These are phyloP conservation scores for Mortierella sp. DNA, from an alignment of 371 early-diverging fungal species.

Conservation along the genomic window DNA sequence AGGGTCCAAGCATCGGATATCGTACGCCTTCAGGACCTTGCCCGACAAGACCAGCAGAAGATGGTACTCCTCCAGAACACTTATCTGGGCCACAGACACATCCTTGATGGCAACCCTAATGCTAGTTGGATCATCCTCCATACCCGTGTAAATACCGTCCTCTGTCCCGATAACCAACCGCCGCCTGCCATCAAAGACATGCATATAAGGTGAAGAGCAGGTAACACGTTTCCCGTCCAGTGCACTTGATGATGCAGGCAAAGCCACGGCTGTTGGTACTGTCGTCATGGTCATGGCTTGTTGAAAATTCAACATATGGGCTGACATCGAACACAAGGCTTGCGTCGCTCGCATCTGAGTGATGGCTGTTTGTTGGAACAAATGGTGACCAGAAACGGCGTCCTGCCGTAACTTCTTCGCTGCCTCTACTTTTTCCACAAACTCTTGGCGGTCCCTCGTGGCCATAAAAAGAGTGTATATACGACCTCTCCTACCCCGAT, in stretches of 20 bases:
- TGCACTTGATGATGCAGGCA: constrained; percentile 78
- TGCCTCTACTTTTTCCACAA: constrained; percentile 80
- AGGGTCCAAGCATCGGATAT: constrained; percentile 73
- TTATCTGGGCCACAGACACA: constrained; percentile 85
- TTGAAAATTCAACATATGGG: no score
- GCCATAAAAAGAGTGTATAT: constrained; percentile 51
- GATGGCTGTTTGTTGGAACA: constrained; percentile 71
- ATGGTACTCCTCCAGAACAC: constrained; percentile 79
- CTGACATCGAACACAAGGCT: no score
- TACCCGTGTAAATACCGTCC: constrained; percentile 78
- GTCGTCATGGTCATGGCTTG: no score
- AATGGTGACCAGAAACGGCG: constrained; percentile 60
- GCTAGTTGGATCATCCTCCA: constrained; percentile 47
- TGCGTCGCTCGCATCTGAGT: constrained; percentile 37
- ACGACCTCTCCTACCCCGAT: constrained; percentile 41
- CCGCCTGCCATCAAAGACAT: constrained; percentile 64
- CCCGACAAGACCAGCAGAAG: constrained; percentile 79
- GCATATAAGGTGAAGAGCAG: constrained; percentile 78
- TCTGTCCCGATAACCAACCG: constrained; percentile 89
- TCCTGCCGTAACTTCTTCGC: constrained; percentile 64
- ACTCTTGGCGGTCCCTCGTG: constrained; percentile 77
- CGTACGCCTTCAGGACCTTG: constrained; percentile 74
- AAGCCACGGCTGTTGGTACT: no score
- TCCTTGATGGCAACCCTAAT: constrained; percentile 71
- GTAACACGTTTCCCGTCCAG: constrained; percentile 69